Conservation (phyloP, 441 rosid species). For the Erodium trifolium region DNA sequence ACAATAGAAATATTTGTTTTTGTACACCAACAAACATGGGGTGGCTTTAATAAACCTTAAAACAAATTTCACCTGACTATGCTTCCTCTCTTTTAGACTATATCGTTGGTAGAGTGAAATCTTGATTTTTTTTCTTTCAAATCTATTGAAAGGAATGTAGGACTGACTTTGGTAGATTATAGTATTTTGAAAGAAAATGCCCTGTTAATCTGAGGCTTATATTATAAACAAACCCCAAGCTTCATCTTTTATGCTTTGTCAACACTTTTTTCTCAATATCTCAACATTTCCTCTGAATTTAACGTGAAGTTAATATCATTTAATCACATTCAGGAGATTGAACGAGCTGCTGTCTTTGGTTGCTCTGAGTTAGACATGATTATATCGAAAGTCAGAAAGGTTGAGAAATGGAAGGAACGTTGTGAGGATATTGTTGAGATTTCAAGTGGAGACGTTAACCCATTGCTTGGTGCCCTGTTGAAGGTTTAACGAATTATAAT, state of each 20-base stretch:
- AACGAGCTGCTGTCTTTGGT: conserved; percentile 38
- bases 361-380: conserved; percentile 48
- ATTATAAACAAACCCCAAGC: not conserved
- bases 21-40: not conserved
- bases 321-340: conserved; percentile 37
- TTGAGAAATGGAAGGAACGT: conserved; percentile 50
- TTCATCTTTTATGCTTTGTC: not conserved
- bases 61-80: not conserved
- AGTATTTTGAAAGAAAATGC: conserved; percentile 5
- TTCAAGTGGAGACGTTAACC: conserved; percentile 26
- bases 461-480: conserved; percentile 32
- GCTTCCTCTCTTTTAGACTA: not conserved
- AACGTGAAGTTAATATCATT: conserved; percentile 5
- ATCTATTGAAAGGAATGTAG: not conserved
- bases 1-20: not conserved
- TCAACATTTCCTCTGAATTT: not conserved
- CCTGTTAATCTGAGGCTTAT: not conserved
- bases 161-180: conserved; percentile 2
- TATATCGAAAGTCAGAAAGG: conserved; percentile 42
- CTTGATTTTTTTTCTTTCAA: not conserved
- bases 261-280: not conserved
- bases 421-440: conserved; percentile 28
- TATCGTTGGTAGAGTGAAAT: not conserved
- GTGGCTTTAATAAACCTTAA: too few species aligned
- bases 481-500: conserved; percentile 34